These are phyloP conservation scores for Naumovozyma baii DNA, from an alignment of 805 yeast genomes.

Conservation along the genomic window DNA sequence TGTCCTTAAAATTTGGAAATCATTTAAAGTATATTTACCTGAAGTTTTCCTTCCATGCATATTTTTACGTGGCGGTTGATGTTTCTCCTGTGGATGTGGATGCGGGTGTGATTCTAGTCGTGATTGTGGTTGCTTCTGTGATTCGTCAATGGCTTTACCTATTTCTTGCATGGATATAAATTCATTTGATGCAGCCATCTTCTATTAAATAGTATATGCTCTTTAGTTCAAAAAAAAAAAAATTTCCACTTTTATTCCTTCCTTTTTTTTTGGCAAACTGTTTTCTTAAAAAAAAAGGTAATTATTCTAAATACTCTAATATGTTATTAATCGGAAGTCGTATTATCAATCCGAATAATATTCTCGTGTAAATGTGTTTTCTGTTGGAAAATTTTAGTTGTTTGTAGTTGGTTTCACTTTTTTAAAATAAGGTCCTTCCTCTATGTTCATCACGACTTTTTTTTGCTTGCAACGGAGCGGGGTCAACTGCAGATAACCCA, in stretches of 20 bases:
- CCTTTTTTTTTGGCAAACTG: background rate
- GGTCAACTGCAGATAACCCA: background rate
- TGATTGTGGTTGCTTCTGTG: background rate
- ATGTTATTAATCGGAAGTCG: too few species aligned
- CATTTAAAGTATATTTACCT: constrained; percentile 74
- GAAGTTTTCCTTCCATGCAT: constrained; percentile 9
- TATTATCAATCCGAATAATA: too few species aligned
- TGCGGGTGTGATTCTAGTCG: background rate
- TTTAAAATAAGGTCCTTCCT: too few species aligned
- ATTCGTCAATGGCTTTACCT: constrained; percentile 1
- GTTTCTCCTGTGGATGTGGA: background rate
- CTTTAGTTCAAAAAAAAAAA: too few species aligned
- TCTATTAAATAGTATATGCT: too few species aligned
- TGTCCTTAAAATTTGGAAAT: constrained; percentile 76
- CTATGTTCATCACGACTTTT: too few species aligned
- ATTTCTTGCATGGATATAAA: constrained; percentile 4
- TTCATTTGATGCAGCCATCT: background rate
- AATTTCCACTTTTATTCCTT: background rate
- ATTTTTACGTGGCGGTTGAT: background rate
- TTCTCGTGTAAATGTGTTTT: too few species aligned
- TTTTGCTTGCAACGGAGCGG: background rate
- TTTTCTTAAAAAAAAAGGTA: too few species aligned
- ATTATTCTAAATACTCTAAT: too few species aligned
- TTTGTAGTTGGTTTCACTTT: background rate
- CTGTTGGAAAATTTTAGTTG: background rate